Evolutionary conservation across 192 early-diverging fungal genomes (phyloP).

Genomic region (Coemansia sp.): DNA sequence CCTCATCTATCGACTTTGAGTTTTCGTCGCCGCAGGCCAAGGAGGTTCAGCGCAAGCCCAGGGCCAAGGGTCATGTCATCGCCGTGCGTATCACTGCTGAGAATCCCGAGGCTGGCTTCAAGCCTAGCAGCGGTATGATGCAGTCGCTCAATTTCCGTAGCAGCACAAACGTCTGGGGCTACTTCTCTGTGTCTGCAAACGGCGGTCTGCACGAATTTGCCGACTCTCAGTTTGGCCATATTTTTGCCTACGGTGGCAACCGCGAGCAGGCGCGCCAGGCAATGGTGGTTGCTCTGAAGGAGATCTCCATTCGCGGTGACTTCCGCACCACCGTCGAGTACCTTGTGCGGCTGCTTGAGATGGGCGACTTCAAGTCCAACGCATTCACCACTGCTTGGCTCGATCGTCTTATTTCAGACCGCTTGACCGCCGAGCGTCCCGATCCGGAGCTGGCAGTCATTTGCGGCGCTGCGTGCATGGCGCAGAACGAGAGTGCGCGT

Average conservation of each 20-base stretch:
- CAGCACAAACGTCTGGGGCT: constrained; percentile 98
- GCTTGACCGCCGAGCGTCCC: constrained; percentile 88
- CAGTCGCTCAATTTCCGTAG: constrained; percentile 96
- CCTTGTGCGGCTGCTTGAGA: constrained; percentile 90
- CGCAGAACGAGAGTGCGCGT: constrained; percentile 66
- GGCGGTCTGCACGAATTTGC: constrained; percentile 99
- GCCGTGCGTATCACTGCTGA: constrained; percentile 98
- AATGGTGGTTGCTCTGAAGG: constrained; percentile 96
- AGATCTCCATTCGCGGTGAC: constrained; percentile 96
- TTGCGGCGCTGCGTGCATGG: constrained; percentile 90
- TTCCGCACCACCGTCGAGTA: constrained; percentile 99
- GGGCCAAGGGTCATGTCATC: constrained; percentile 96
- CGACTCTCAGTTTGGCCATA: constrained; percentile 99
- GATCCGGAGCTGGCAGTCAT: constrained; percentile 88
- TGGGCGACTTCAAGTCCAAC: constrained; percentile 85
- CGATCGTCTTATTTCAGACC: constrained; percentile 86
- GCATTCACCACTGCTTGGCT: constrained; percentile 94
- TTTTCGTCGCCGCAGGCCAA: constrained; percentile 74
- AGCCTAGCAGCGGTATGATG: constrained; percentile 95
- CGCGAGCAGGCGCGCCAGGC: constrained; percentile 92
- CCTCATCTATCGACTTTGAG: constrained; percentile 92
- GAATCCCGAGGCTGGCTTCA: constrained; percentile 99
- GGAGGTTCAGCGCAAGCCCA: constrained; percentile 87
- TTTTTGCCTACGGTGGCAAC: constrained; percentile 95
- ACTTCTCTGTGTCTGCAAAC: constrained; percentile 93